phyloP scores from a whole-genome alignment of 169 alveolate species.

The Theileria luwenshuni region DNA sequence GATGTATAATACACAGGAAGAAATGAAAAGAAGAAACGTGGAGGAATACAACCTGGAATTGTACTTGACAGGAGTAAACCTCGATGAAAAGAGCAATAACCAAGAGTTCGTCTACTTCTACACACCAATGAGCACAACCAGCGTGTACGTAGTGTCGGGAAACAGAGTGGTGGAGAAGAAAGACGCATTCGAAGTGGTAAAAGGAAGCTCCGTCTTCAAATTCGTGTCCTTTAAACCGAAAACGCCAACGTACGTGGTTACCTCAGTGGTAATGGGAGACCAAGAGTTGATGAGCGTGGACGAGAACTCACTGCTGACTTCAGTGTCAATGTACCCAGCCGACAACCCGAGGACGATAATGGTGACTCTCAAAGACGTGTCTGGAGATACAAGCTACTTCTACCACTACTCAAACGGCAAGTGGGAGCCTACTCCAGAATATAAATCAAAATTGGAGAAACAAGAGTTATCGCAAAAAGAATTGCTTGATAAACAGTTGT shows the following conservation, averaged over 20 bases:
- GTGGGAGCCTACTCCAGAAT: no score
- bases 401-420: not conserved
- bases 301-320: not conserved
- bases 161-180: slow-evolving; percentile 8
- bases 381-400: not conserved
- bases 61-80: not conserved
- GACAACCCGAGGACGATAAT: not conserved
- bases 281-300: not conserved
- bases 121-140: not conserved
- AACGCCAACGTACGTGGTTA: not conserved
- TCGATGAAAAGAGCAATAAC: not conserved
- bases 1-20: not conserved
- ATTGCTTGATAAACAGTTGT: no score
- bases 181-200: not conserved
- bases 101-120: slow-evolving; percentile 8
- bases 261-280: not conserved
- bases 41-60: not conserved
- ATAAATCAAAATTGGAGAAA: no score
- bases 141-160: not conserved
- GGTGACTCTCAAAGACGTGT: not conserved
- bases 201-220: no score
- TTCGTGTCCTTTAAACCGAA: no score
- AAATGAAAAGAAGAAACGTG: not conserved
- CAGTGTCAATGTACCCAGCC: not conserved
- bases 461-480: no score